Conservation (phyloP, 345 rosid species). For the Microcos paniculata region DNA sequence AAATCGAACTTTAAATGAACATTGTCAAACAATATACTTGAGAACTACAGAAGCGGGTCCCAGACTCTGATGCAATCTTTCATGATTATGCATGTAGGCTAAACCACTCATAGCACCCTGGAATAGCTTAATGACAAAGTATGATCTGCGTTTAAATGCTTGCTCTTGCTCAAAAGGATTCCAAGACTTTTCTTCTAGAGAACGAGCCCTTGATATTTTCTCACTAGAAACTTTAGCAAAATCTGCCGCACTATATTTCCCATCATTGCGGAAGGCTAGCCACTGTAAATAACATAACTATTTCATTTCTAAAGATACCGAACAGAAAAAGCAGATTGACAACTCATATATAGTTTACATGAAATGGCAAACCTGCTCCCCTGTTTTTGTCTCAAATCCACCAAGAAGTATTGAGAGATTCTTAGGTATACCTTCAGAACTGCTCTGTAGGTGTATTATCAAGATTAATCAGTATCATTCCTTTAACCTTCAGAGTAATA, state of each 20-base stretch:
- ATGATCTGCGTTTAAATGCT: constrained; percentile 52
- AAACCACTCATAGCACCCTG: constrained; percentile 80
- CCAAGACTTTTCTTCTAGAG: constrained; percentile 48
- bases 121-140: constrained; percentile 58
- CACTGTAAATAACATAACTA: constrained; percentile 50
- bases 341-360: constrained; percentile 20
- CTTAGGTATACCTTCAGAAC: constrained; percentile 49
- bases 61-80: constrained; percentile 94
- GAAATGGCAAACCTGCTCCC: constrained; percentile 71
- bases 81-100: constrained; percentile 79
- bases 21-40: constrained; percentile 51
- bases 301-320: constrained; percentile 19
- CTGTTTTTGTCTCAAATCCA: constrained; percentile 87
- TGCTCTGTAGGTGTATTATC: constrained; percentile 47
- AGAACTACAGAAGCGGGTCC: constrained; percentile 91
- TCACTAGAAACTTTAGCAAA: constrained; percentile 66
- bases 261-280: constrained; percentile 87
- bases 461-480: constrained; percentile 14
- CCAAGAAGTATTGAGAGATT: constrained; percentile 75
- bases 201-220: constrained; percentile 44
- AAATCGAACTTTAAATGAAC: constrained; percentile 17
- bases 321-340: constrained; percentile 4
- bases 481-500: constrained; percentile 1
- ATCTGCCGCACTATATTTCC: constrained; percentile 86
- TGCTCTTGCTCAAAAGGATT: constrained; percentile 57